Base-by-base conservation (phyloP, 768 basidiomycete species). In the Amanita fuliginea region DNA sequence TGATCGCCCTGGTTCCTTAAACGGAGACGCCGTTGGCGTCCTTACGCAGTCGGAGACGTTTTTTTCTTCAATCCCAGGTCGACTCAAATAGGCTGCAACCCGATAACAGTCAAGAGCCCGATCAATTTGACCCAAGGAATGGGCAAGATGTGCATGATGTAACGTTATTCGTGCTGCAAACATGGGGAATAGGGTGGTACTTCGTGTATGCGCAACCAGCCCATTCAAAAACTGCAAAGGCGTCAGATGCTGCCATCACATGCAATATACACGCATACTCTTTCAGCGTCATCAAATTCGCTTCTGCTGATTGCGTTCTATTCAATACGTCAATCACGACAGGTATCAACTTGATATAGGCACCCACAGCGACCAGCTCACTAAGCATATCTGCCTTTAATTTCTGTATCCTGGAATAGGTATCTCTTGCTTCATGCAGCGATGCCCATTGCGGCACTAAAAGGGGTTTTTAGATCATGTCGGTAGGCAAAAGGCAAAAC, bases 331-430 rank as follows among this genome's bases (percentile, higher is more conserved):
- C 10, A 21, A 24, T 48, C 14, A 26, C 14, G 22, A 11, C 35
- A 34, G 22, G 2, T 1, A 32, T 44, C 22, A 36, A 11, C 10
- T 36, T 44, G 11, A 34, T 28, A 47, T 35, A 42, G 2, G 10
- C 26, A 45, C 21, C 34, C 61, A 86, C 86, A 5, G 75, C 76
- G 14, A 80, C 67, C 5, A 88, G 69, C 57, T 90, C 87, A 52
- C 78, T 82, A 35, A 85, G 59, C 51, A 88, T 59, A 54, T 89
- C 86, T 0, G 83, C 84, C 53, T 80, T 81, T 39, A 89, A 73
- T 46, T 72, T 74, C n/a, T 72, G 67, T 52, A 84, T 67, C 30
- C 72, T 65, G 14, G 64, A 60, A 33, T 78, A 73, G 1, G 80
- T 59, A 32, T 69, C 70, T 9, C 67, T 62, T 0, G 77, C 64